These are phyloP conservation scores for Trifolium repens DNA, from an alignment of 306 rosid species.

Conservation along the genomic window DNA sequence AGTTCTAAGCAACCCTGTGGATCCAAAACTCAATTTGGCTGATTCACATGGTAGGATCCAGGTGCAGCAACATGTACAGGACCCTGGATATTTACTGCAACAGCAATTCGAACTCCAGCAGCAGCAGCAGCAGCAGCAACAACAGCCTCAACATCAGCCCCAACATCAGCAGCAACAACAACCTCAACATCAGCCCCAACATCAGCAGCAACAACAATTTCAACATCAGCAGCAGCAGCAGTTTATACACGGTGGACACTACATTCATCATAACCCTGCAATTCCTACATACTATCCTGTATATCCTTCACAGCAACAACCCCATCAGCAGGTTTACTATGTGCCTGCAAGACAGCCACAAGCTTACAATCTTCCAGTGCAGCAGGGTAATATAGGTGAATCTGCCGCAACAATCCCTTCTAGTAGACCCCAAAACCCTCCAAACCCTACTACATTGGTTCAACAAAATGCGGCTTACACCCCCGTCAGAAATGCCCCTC, in stretches of 20 bases:
- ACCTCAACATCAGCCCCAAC: slow-evolving; percentile 28
- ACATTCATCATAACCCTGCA: slow-evolving; percentile 68
- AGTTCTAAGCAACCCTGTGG: slow-evolving; percentile 62
- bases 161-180: slow-evolving; percentile 30
- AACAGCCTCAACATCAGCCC: slow-evolving; percentile 29
- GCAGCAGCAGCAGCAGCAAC: slow-evolving; percentile 37
- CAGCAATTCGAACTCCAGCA: slow-evolving; percentile 69
- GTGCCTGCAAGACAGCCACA: slow-evolving; percentile 80
- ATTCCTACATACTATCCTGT: slow-evolving; percentile 77
- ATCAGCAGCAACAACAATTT: slow-evolving; percentile 43
- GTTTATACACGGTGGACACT: slow-evolving; percentile 78
- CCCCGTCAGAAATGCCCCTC: slow-evolving; percentile 65
- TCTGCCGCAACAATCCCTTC: slow-evolving; percentile 54
- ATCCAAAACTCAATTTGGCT: slow-evolving; percentile 60
- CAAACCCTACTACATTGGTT: slow-evolving; percentile 61
- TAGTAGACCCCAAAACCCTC: slow-evolving; percentile 64
- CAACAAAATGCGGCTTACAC: slow-evolving; percentile 57
- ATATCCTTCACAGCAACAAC: slow-evolving; percentile 84
- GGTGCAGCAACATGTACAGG: slow-evolving; percentile 79
- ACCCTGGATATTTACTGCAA: slow-evolving; percentile 77
- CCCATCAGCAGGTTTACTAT: slow-evolving; percentile 71
- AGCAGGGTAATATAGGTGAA: slow-evolving; percentile 72
- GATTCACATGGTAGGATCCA: slow-evolving; percentile 72
- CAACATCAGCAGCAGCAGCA: slow-evolving; percentile 65
- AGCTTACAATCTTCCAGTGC: slow-evolving; percentile 68